Conservation (phyloP, 768 basidiomycete genomes). For the Collybia nuda region DNA sequence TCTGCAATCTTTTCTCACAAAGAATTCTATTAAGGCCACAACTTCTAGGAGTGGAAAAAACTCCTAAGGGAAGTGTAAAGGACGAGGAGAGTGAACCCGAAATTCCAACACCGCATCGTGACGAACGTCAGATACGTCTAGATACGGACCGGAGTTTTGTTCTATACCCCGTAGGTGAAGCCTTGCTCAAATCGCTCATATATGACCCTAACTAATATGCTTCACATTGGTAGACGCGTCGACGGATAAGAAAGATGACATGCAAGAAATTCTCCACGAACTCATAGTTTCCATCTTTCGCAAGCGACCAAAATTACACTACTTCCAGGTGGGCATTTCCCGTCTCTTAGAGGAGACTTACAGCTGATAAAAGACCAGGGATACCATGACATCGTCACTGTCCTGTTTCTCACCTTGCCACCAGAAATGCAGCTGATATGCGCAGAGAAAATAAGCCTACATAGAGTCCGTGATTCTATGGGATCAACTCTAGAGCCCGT, state of each 20-base stretch:
- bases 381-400: constrained; percentile 90
- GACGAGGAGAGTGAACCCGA: constrained; percentile 7
- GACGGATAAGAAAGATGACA: constrained; percentile 42
- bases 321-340: constrained; percentile 66
- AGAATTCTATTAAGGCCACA: constrained; percentile 8
- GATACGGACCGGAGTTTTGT: constrained; percentile 95
- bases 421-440: constrained; percentile 53
- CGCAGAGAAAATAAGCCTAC: constrained; percentile 73
- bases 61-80: background rate
- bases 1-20: background rate
- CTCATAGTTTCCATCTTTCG: constrained; percentile 78
- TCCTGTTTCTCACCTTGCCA: constrained; percentile 76
- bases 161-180: constrained; percentile 84
- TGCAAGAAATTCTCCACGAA: constrained; percentile 66
- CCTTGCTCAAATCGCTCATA: constrained; percentile 2
- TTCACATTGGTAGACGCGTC: constrained; percentile 10
- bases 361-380: constrained; percentile 47
- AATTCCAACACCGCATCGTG: constrained; percentile 45
- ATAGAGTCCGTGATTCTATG: constrained; percentile 87
- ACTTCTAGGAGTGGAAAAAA: constrained; percentile 13
- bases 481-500: constrained; percentile 81
- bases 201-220: background rate
- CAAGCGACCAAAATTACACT: constrained; percentile 68
- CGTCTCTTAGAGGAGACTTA: background rate
- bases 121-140: constrained; percentile 85